Percentiles rank a stretch among this genome's conserved stretches.
Conservation (phyloP, 805 yeast genomes). For the Yamadazyma nakazawae region DNA sequence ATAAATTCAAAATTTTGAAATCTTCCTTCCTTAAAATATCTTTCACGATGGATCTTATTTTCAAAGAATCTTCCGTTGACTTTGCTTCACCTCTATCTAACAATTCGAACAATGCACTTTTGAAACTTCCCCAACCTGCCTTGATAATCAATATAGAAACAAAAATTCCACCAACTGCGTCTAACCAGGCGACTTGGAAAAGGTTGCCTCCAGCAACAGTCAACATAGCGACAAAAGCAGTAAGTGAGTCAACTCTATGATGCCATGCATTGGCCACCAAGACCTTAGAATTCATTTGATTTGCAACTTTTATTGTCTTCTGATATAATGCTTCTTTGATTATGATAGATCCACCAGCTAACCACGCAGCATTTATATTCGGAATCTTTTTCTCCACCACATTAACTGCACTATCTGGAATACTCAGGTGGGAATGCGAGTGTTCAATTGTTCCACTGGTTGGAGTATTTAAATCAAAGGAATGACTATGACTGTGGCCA, state of each 20-base stretch:
- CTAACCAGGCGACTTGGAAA: constrained; percentile 77
- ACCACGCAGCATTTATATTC: constrained; percentile 92
- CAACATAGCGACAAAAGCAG: constrained; percentile 84
- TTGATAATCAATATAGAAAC: constrained; percentile 79
- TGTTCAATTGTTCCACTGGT: constrained; percentile 5
- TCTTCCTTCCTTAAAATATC: constrained; percentile 23
- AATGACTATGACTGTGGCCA: constrained; percentile 54
- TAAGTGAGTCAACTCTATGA: constrained; percentile 90
- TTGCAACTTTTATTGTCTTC: constrained; percentile 79
- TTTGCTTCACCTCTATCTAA: constrained; percentile 66
- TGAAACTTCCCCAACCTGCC: constrained; percentile 79
- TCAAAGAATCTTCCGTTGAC: constrained; percentile 47
- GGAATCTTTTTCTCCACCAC: constrained; percentile 21
- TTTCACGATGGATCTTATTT: constrained; percentile 39
- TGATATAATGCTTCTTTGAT: constrained; percentile 86
- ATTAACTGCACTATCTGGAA: constrained; percentile 11
- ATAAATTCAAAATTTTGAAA: constrained; percentile 37
- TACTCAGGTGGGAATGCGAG: constrained; percentile 25
- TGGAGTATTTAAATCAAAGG: constrained; percentile 17
- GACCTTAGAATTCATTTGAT: constrained; percentile 76
- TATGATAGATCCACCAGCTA: constrained; percentile 84
- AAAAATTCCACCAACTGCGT: constrained; percentile 85
- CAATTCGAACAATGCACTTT: constrained; percentile 67
- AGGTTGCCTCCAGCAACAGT: constrained; percentile 86
- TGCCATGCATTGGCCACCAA: constrained; percentile 98